These are phyloP conservation scores for Geotrichum macrosporum DNA, from an alignment of 1,139 yeast genomes.

Conservation along the genomic window DNA sequence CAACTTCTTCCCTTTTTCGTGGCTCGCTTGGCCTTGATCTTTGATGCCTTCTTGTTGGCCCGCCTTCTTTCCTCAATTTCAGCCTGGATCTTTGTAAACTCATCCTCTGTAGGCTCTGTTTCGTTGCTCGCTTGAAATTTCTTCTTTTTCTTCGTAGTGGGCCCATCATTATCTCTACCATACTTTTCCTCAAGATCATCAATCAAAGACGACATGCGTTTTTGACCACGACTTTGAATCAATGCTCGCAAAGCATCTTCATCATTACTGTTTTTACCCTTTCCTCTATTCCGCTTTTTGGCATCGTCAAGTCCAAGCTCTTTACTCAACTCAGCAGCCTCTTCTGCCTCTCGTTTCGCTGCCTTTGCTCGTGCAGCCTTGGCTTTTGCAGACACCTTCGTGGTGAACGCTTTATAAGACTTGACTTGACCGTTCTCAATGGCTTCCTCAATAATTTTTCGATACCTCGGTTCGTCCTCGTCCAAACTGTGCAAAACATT, in stretches of 20 bases:
- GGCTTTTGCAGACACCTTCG: slow-evolving; percentile 50
- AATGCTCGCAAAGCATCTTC: slow-evolving; percentile 28
- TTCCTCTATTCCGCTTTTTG: slow-evolving; percentile 39
- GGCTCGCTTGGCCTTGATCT: slow-evolving; percentile 5
- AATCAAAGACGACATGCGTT: slow-evolving; percentile 49
- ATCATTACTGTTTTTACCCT: slow-evolving; percentile 28
- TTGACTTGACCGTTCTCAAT: slow-evolving; percentile 41
- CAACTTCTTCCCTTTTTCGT: not conserved
- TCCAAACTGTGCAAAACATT: slow-evolving; percentile 65
- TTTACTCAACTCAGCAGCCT: slow-evolving; percentile 59
- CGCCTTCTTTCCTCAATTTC: slow-evolving; percentile 12
- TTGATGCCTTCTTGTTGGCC: slow-evolving; percentile 9
- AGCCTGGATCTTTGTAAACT: slow-evolving; percentile 42
- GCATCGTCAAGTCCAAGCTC: slow-evolving; percentile 44
- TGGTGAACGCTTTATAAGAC: slow-evolving; percentile 47
- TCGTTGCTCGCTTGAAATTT: slow-evolving; percentile 25
- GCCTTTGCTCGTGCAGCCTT: slow-evolving; percentile 44
- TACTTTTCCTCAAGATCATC: slow-evolving; percentile 55
- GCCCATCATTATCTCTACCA: slow-evolving; percentile 24
- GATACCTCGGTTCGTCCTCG: slow-evolving; percentile 56
- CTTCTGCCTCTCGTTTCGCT: slow-evolving; percentile 58
- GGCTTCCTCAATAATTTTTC: slow-evolving; percentile 47
- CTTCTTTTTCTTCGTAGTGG: slow-evolving; percentile 39
- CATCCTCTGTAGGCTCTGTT: slow-evolving; percentile 37
- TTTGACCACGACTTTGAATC: slow-evolving; percentile 30